phyloP scores from a whole-genome alignment of 306 rosid genomes.

The Lathyrus tuberosus region DNA sequence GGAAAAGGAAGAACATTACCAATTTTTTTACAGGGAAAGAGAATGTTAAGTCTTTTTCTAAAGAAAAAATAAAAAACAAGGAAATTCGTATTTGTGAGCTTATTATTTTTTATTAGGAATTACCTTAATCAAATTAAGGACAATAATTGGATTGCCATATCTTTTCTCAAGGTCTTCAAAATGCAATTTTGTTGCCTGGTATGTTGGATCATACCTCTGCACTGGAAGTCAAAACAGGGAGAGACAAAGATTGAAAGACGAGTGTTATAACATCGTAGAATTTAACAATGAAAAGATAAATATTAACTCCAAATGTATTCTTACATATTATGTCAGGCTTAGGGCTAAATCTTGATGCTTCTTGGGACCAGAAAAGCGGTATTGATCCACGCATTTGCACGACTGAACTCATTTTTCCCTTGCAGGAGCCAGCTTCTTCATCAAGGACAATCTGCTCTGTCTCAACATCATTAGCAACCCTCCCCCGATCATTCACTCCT shows the following conservation, averaged over 20 bases:
- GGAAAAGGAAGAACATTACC: neutral
- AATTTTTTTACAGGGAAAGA: neutral
- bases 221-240: conserved; percentile 55
- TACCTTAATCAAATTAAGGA: conserved; percentile 92
- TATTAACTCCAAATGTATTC: conserved; percentile 39
- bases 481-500: conserved; percentile 95
- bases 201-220: conserved; percentile 97
- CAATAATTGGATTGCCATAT: conserved; percentile 92
- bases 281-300: conserved; percentile 32
- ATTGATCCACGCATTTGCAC: conserved; percentile 99
- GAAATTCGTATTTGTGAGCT: conserved; percentile 15
- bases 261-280: neutral
- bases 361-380: conserved; percentile 99
- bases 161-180: conserved; percentile 88
- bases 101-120: conserved; percentile 27
- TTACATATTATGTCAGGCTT: conserved; percentile 92
- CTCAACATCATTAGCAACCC: conserved; percentile 99
- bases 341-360: conserved; percentile 91
- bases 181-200: conserved; percentile 85
- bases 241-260: neutral
- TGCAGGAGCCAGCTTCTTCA: conserved; percentile 88
- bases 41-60: neutral
- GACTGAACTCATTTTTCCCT: conserved; percentile 94
- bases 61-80: conserved; percentile 19
- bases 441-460: conserved; percentile 96